Evolutionary conservation across 805 yeast species (phyloP), one percentile per base, ranked within the genome.

Genomic region (Zygotorulaspora chibaensis): DNA sequence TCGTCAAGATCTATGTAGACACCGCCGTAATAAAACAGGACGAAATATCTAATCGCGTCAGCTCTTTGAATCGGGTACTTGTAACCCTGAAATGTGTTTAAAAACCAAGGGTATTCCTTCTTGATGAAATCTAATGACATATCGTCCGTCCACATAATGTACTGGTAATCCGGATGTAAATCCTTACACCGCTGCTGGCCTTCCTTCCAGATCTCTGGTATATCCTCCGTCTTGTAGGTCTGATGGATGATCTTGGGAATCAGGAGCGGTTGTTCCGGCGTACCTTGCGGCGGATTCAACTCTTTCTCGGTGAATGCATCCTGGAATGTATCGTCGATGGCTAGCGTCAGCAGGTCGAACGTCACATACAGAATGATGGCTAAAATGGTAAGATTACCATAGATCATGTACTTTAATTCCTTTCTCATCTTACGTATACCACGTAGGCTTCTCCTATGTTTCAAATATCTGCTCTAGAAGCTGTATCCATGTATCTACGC

Each of bases 201-300:
- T 5, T 74, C 76, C 49, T 70, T 71, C 97, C 97, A 90, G 39
- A 76, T 72, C 40, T 81, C 89, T 2, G 97, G 97, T 12, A 89
- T 78, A 16, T 81, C 76, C 11, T 70, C 74, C 16, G 87, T 84
- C 62, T 86, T 89, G 67, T 90, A 90, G 11, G 96, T 90, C 65
- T 90, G 97, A 62, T 90, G 97, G 45, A 90, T 88, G 62, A 89
- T 88, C 59, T 84, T 86, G 31, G 97, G 97, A 38, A 89, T 87
- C 31, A 84, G 62, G 48, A 74, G 75, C 8, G 81, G 80, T 46
- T 69, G 69, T 15, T 65, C 67, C 16, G 69, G 60, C 6, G 66
- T 59, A n/a, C 72, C 71, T 27, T 56, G 51, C 5, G 71, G 67
- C 2, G 83, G 83, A 53, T 81, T 79, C 39, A 86, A 60, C 48